A percentile compares a stretch with the other conserved stretches of the same genome.
phyloP scores from a whole-genome alignment of 169 alveolate genomes.

The Plasmodium knowlesi region DNA sequence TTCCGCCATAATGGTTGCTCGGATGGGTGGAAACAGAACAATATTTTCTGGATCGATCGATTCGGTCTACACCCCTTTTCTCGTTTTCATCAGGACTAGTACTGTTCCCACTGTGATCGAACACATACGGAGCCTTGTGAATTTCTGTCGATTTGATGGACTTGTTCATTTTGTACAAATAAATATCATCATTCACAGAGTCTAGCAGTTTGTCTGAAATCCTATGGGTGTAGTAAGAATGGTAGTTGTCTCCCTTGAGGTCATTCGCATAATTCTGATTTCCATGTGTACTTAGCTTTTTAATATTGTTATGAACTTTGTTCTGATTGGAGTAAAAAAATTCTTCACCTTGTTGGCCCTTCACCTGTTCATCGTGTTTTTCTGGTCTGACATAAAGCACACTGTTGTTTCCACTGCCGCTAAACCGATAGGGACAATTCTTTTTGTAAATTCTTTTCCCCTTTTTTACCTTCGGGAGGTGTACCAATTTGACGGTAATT shows the following conservation, averaged over 20 bases:
- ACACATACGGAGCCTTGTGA: conserved; percentile 14
- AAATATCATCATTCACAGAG: conserved; percentile 31
- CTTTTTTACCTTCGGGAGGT: conserved; percentile 47
- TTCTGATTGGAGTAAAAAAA: conserved; percentile 20
- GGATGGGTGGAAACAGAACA: background rate
- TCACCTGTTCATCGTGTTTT: conserved; percentile 20
- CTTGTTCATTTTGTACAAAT: conserved; percentile 45
- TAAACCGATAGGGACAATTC: background rate
- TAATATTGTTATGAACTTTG: conserved; percentile 10
- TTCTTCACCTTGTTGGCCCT: conserved; percentile 34
- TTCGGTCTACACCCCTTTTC: background rate
- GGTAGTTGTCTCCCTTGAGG: background rate
- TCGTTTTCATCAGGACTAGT: background rate
- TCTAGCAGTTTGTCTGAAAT: conserved; percentile 29
- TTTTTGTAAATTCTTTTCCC: conserved; percentile 29
- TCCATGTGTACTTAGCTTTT: background rate
- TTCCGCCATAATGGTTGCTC: background rate
- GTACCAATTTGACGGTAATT: conserved; percentile 40
- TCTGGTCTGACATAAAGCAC: background rate
- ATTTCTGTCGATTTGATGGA: conserved; percentile 1
- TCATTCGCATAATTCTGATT: background rate
- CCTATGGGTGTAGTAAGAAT: conserved; percentile 20
- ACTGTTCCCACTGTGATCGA: background rate
- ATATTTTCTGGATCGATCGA: background rate
- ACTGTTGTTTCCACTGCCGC: background rate